These are phyloP conservation scores for Sporothrix inflata DNA, from an alignment of 2,329 filamentous ascomycete species.

Conservation along the genomic window DNA sequence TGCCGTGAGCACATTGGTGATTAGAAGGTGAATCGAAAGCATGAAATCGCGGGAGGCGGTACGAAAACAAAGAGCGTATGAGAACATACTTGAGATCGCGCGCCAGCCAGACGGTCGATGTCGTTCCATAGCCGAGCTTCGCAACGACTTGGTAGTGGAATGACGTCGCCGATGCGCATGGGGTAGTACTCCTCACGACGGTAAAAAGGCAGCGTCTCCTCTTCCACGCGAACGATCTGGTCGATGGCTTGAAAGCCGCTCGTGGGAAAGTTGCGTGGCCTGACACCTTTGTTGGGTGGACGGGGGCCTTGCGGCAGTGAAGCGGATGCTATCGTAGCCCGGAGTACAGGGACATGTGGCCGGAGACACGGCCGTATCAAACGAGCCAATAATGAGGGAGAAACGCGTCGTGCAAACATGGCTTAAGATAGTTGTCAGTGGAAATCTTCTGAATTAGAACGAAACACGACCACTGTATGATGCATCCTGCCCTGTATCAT, in stretches of 20 bases:
- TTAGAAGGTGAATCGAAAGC: not conserved
- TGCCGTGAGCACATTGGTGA: not conserved
- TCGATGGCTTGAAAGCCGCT: not conserved
- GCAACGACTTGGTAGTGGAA: slow-evolving; percentile 10
- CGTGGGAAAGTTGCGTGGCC: not conserved
- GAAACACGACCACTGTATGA: no score
- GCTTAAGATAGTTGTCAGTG: no score
- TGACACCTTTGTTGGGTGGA: not conserved
- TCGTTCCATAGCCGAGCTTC: slow-evolving; percentile 18
- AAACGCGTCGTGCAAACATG: no score
- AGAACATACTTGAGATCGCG: slow-evolving; percentile 1
- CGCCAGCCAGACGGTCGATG: slow-evolving; percentile 17
- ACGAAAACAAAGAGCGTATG: no score
- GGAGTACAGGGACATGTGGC: no score
- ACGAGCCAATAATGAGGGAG: no score
- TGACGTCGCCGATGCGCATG: not conserved
- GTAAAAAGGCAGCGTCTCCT: not conserved
- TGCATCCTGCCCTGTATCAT: no score
- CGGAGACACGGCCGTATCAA: no score
- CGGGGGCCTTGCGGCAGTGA: not conserved
- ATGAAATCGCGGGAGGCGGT: no score
- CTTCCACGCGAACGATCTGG: not conserved
- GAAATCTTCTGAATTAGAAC: no score
- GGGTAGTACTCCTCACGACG: not conserved
- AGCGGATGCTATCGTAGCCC: not conserved